Evolutionary conservation across 1,284 basidiomycete species (phyloP), one percentile per base, ranked within the genome.

Genomic region (Ustanciosporium gigantosporum): DNA sequence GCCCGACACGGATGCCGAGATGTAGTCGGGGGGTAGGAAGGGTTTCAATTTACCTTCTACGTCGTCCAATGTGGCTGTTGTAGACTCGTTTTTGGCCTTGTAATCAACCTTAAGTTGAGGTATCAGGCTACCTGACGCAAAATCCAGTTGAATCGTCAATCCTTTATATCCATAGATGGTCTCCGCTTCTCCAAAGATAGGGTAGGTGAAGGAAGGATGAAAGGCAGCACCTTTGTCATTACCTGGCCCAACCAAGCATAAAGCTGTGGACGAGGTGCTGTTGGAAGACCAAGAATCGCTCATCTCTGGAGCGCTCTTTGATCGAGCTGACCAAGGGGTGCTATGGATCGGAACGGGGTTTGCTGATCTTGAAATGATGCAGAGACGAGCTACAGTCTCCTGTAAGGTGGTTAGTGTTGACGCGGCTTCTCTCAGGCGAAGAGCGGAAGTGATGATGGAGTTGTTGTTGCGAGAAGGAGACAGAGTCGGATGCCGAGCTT

Each of bases 91-190:
- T 37, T 70, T 73, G n/a, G 50, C 57, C 15, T 41, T 36, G 47
- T 74, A 76, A 22, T 52, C 37, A 35, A 77, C 55, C 21, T 53
- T 40, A 9, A 77, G 45, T 13, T 50, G 37, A 19, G 74, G 87
- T 19, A 81, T 81, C 39, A 98, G 82, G 9, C 88, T 91, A 3
- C 91, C 92, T 1, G 91, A 95, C 0, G 92, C 84, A 76, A 96
- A 88, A 60, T 85, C 84, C 37, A 96, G 82, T 88, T 88, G 74
- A 36, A 76, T 69, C n/a, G 46, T 32, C 8, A 75, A 55, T 25
- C 45, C 96, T 81, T 70, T 83, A 80, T 96, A 98, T 3, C 94
- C 94, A 78, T 94, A 98, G 66, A 98, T 88, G 79, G 88, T 93
- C 81, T 98, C 92, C 46, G 94, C 89, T 71, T 96, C 90, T 42